These are phyloP conservation scores for Ogataea zsoltii DNA, from an alignment of 805 yeast genomes.

Conservation along the genomic window DNA sequence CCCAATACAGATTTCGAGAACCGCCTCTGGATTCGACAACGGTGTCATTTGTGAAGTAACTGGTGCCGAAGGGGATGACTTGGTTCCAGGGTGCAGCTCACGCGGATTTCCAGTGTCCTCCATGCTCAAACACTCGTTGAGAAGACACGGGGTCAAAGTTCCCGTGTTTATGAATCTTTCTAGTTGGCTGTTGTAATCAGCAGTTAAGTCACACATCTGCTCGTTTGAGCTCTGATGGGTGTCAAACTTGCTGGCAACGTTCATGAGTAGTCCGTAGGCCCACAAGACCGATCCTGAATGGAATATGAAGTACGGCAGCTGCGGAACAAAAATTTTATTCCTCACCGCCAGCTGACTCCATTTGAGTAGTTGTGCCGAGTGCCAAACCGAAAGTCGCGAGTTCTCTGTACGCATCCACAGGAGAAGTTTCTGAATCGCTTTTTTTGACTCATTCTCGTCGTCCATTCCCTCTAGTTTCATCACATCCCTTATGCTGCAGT, in stretches of 20 bases:
- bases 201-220: slow-evolving; percentile 5
- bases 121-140: not conserved
- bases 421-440: slow-evolving; percentile 7
- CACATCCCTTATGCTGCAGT: slow-evolving; percentile 9
- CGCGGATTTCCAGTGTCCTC: not conserved
- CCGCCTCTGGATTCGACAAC: slow-evolving; percentile 2
- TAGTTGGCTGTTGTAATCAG: slow-evolving; percentile 2
- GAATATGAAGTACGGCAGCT: slow-evolving; percentile 9
- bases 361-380: slow-evolving; percentile 7
- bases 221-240: not conserved
- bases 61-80: too few species aligned
- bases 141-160: slow-evolving; percentile 7
- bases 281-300: slow-evolving; percentile 11
- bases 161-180: slow-evolving; percentile 6
- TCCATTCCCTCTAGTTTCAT: slow-evolving; percentile 14
- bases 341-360: slow-evolving; percentile 1
- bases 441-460: slow-evolving; percentile 10
- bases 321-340: slow-evolving; percentile 6
- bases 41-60: not conserved
- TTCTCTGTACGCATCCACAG: slow-evolving; percentile 11
- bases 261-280: slow-evolving; percentile 12
- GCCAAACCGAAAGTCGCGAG: slow-evolving; percentile 9
- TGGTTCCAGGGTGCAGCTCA: too few species aligned
- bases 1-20: slow-evolving; percentile 1
- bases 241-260: slow-evolving; percentile 9